Evolutionary conservation across 2,329 filamentous ascomycete genomes (phyloP).

Genomic region (Anthostomella pinea): DNA sequence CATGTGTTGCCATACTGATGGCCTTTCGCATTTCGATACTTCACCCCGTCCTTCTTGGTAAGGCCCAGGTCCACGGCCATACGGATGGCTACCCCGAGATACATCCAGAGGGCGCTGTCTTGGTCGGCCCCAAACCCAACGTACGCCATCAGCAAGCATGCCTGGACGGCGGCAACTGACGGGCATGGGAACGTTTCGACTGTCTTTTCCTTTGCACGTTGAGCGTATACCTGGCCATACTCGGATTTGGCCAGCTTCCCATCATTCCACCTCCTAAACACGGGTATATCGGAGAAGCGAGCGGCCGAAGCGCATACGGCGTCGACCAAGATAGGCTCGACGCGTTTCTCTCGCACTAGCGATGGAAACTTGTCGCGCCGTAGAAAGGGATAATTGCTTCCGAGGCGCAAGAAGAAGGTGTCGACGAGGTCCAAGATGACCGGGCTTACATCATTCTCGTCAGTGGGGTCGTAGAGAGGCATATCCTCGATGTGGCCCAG

Average conservation of each 20-base stretch:
- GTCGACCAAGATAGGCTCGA: conserved; percentile 83
- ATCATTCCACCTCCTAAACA: conserved; percentile 49
- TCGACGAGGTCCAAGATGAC: conserved; percentile 75
- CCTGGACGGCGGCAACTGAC: conserved; percentile 79
- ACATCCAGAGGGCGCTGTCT: conserved; percentile 92
- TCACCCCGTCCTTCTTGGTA: conserved; percentile 75
- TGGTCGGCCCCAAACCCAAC: conserved; percentile 86
- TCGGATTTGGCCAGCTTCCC: conserved; percentile 57
- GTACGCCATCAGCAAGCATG: conserved; percentile 79
- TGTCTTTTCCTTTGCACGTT: conserved; percentile 77
- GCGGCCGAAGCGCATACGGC: conserved; percentile 80
- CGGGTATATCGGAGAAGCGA: conserved; percentile 67
- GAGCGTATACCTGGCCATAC: conserved; percentile 74
- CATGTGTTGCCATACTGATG: conserved; percentile 47
- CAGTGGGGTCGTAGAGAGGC: conserved; percentile 75
- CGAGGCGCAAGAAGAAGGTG: conserved; percentile 77
- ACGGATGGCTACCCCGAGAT: conserved; percentile 80
- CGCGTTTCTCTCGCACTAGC: conserved; percentile 75
- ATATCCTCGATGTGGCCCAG: conserved; percentile 48
- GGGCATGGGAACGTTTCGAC: conserved; percentile 82
- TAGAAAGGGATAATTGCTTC: conserved; percentile 83
- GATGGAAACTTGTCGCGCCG: conserved; percentile 68
- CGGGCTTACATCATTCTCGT: conserved; percentile 66
- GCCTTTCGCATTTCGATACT: conserved; percentile 54
- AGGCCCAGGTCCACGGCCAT: conserved; percentile 80